Evolutionary conservation across 2,329 filamentous ascomycete genomes (phyloP).

Genomic region (Aureobasidium sp.): DNA sequence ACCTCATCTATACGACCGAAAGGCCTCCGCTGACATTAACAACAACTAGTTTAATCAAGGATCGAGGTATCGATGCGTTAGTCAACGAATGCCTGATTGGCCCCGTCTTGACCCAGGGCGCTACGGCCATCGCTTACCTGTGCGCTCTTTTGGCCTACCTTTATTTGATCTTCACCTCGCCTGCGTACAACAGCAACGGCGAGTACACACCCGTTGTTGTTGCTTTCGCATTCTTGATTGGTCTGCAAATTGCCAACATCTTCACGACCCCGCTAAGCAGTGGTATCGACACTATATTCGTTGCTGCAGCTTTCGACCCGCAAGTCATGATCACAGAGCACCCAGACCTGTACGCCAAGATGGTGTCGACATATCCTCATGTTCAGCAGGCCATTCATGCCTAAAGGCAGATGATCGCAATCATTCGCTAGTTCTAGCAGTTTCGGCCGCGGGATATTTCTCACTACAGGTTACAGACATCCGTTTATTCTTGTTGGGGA

Average conservation of each 20-base stretch:
- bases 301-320: conserved; percentile 58
- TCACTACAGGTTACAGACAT: background rate
- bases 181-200: conserved; percentile 61
- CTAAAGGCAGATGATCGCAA: conserved; percentile 11
- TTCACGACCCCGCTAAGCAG: conserved; percentile 82
- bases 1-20: background rate
- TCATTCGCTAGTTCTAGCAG: background rate
- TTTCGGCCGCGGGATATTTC: background rate
- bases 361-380: conserved; percentile 75
- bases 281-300: conserved; percentile 88
- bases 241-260: conserved; percentile 79
- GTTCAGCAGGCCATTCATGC: conserved; percentile 47
- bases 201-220: conserved; percentile 68
- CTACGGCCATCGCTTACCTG: conserved; percentile 73
- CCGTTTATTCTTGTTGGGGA: background rate
- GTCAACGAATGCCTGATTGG: conserved; percentile 78
- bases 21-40: conserved; percentile 4
- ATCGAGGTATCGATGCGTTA: conserved; percentile 82
- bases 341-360: conserved; percentile 67
- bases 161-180: conserved; percentile 77
- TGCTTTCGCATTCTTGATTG: conserved; percentile 81
- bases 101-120: conserved; percentile 44
- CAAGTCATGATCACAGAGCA: conserved; percentile 62
- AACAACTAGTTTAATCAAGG: conserved; percentile 62
- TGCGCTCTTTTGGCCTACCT: conserved; percentile 76